Evolutionary conservation across 176 grass and related monocot genomes (phyloP).

Genomic region (Musa schizocarpa): DNA sequence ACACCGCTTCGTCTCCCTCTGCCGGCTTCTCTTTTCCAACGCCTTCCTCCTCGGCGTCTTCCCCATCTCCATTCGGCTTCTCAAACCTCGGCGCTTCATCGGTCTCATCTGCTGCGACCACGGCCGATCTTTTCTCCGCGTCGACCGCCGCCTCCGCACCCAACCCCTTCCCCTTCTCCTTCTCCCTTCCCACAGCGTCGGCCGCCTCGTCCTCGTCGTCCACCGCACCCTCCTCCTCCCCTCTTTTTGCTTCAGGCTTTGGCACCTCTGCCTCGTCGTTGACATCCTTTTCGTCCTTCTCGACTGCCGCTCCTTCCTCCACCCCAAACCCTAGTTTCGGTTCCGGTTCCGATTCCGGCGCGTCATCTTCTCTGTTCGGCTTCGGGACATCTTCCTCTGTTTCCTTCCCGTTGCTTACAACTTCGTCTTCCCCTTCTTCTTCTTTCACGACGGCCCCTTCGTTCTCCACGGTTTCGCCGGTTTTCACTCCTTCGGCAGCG

Average conservation of each 20-base stretch:
- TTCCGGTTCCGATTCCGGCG: background rate
- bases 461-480: background rate
- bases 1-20: constrained; percentile 1
- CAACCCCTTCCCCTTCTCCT: too few relatives aligned
- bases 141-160: background rate
- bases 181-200: constrained; percentile 11
- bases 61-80: constrained; percentile 3
- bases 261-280: background rate
- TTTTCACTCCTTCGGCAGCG: constrained; percentile 27
- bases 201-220: constrained; percentile 18
- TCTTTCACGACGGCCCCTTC: background rate
- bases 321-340: background rate
- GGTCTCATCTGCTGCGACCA: background rate
- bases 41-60: background rate
- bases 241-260: constrained; percentile 1
- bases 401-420: constrained; percentile 1
- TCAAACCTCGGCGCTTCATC: constrained; percentile 19
- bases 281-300: background rate
- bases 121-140: background rate
- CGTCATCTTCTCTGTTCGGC: constrained; percentile 32
- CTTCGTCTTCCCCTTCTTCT: background rate
- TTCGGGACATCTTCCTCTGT: constrained; percentile 4
- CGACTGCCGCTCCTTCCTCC: background rate
- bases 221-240: constrained; percentile 19
- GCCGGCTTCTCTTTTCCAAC: background rate